Conservation (phyloP, 495 filamentous ascomycete genomes). For the Aspergillus cavernicola region DNA sequence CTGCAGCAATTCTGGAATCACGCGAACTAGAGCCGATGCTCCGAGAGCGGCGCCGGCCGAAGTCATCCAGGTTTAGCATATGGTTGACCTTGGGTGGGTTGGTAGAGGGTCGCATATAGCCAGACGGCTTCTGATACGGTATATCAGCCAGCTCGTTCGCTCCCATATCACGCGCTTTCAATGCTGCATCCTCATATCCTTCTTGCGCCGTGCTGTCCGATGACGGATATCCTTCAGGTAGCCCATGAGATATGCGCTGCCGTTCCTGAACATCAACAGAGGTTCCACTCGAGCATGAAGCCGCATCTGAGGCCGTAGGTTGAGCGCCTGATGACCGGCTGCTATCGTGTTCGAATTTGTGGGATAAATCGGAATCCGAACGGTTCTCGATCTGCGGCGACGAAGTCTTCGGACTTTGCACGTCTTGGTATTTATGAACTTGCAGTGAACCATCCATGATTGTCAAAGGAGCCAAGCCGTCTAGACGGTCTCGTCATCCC, state of each 20-base stretch:
- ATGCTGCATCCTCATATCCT: neutral
- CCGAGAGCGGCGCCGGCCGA: conserved; percentile 53
- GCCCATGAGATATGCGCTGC: neutral
- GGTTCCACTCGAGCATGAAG: neutral
- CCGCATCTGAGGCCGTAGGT: neutral
- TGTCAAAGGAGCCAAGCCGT: neutral
- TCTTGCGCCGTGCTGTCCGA: neutral
- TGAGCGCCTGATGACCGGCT: neutral
- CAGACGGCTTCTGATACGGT: neutral
- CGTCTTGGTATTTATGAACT: conserved; percentile 16
- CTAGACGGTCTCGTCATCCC: conserved; percentile 9
- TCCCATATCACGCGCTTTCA: neutral
- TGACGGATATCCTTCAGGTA: neutral
- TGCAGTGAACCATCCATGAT: conserved; percentile 17
- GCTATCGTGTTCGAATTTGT: neutral
- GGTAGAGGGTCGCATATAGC: neutral
- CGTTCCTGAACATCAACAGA: neutral
- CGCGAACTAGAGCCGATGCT: conserved; percentile 61
- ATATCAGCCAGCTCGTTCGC: neutral
- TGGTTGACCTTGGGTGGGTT: neutral
- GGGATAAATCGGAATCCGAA: neutral
- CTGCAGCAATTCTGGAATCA: conserved; percentile 70
- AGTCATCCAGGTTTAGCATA: conserved; percentile 22
- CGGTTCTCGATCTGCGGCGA: neutral
- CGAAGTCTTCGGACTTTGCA: conserved; percentile 19